A percentile compares a stretch with the other conserved stretches of the same genome.
phyloP scores from a whole-genome alignment of 2,329 filamentous ascomycete species.

The Bipolaris sorokiniana region DNA sequence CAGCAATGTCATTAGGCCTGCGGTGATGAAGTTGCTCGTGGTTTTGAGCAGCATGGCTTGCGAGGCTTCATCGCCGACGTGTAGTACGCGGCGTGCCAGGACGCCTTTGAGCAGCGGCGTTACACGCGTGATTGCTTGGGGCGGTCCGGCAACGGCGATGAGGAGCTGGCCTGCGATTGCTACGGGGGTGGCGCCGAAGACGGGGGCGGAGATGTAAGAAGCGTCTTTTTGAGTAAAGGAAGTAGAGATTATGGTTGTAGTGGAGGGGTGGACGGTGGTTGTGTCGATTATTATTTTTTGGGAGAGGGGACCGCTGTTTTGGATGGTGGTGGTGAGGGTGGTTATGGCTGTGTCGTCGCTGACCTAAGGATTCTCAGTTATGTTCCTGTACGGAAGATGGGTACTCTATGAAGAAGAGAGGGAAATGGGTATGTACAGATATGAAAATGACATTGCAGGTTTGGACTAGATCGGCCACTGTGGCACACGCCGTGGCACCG shows the following conservation, averaged over 20 bases:
- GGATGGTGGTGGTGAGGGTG: slow-evolving; percentile 37
- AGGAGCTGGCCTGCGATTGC: slow-evolving; percentile 56
- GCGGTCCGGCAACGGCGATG: slow-evolving; percentile 55
- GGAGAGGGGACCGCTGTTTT: slow-evolving; percentile 23
- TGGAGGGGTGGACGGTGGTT: slow-evolving; percentile 58
- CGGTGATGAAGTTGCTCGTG: slow-evolving; percentile 57
- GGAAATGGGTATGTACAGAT: slow-evolving; percentile 32
- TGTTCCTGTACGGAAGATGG: too few relatives aligned
- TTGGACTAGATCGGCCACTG: slow-evolving; percentile 26
- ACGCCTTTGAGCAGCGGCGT: slow-evolving; percentile 52
- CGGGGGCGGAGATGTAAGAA: slow-evolving; percentile 54
- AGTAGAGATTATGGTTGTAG: slow-evolving; percentile 41
- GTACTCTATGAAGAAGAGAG: too few relatives aligned
- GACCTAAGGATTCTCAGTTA: slow-evolving; percentile 19
- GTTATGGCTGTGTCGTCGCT: slow-evolving; percentile 54
- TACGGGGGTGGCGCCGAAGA: slow-evolving; percentile 60
- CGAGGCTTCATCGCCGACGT: slow-evolving; percentile 52
- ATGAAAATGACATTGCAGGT: slow-evolving; percentile 38
- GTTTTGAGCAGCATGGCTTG: slow-evolving; percentile 58
- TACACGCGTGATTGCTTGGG: slow-evolving; percentile 44
- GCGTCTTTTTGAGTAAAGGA: slow-evolving; percentile 39
- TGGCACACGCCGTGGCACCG: slow-evolving; percentile 25
- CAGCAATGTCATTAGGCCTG: slow-evolving; percentile 58
- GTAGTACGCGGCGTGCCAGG: slow-evolving; percentile 51
- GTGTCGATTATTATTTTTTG: slow-evolving; percentile 59